Evolutionary conservation across 1,139 yeast genomes (phyloP).

Genomic region (Blastobotrys ciferrii): DNA sequence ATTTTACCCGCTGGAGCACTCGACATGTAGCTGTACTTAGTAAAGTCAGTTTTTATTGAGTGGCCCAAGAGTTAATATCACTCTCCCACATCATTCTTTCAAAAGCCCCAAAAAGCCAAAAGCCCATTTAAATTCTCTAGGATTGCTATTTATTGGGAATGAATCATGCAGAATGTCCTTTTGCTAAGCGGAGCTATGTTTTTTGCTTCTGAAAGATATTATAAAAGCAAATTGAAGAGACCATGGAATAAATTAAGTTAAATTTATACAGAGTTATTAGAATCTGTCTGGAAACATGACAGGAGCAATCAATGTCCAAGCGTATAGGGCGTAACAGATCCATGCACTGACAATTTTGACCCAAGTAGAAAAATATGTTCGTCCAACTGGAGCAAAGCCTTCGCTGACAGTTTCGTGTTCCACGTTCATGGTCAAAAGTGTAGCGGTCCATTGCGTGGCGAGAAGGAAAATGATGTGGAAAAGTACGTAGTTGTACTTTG

Average conservation of each 20-base stretch:
- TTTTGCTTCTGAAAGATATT: too few species aligned
- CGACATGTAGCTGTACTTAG: too few species aligned
- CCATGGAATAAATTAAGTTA: not conserved
- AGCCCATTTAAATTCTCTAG: too few species aligned
- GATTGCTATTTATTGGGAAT: too few species aligned
- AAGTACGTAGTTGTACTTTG: slow-evolving; percentile 81
- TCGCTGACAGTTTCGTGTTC: slow-evolving; percentile 81
- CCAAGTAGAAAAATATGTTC: slow-evolving; percentile 95
- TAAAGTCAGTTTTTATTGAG: too few species aligned
- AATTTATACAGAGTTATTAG: slow-evolving; percentile 23
- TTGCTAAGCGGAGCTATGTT: too few species aligned
- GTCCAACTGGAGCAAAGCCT: slow-evolving; percentile 85
- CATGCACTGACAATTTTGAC: slow-evolving; percentile 89
- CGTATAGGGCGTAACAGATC: slow-evolving; percentile 82
- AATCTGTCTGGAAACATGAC: slow-evolving; percentile 87
- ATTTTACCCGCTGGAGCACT: too few species aligned
- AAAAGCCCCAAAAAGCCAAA: too few species aligned
- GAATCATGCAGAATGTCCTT: too few species aligned
- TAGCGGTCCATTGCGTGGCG: slow-evolving; percentile 97
- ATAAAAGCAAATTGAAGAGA: too few species aligned
- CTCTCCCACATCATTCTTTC: too few species aligned
- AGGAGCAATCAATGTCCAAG: slow-evolving; percentile 92
- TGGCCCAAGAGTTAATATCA: too few species aligned
- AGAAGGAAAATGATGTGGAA: slow-evolving; percentile 90
- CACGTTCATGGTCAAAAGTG: slow-evolving; percentile 87